A percentile compares a stretch with the other conserved stretches of the same genome.
These are phyloP conservation scores for Anaeramoeba flamelloides DNA, from an alignment of 78 protist species.

Conservation along the genomic window DNA sequence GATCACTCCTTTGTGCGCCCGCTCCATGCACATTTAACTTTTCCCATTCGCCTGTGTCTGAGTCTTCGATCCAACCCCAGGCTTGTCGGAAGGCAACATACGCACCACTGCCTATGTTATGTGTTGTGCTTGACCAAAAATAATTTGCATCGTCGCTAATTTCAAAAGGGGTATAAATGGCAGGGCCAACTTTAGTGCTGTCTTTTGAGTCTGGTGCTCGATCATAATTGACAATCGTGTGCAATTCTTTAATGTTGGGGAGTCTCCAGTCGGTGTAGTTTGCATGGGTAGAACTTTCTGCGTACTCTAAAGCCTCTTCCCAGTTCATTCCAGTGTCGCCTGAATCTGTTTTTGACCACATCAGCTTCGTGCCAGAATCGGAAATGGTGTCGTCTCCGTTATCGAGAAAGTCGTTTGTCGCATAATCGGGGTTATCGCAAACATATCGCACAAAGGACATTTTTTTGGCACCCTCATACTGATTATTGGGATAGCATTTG, in stretches of 20 bases:
- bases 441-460: not conserved
- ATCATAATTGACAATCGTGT: not conserved
- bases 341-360: not conserved
- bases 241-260: not conserved
- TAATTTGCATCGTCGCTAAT: not conserved
- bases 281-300: not conserved
- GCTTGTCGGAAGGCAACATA: not conserved
- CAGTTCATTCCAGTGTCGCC: not conserved
- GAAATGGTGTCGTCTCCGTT: not conserved
- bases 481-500: not conserved
- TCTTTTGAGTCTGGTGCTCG: not conserved
- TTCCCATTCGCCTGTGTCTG: not conserved
- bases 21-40: constrained; percentile 2
- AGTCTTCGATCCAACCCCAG: not conserved
- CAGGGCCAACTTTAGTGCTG: not conserved
- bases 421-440: not conserved
- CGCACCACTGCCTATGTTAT: not conserved
- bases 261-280: not conserved
- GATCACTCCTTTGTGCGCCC: not conserved
- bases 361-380: not conserved
- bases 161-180: not conserved
- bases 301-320: not conserved
- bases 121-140: not conserved
- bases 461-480: too few relatives aligned
- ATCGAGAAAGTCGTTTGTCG: not conserved